Percentiles rank a stretch among this genome's conserved stretches.
Conservation (phyloP, 306 rosid species). For the Gastrolobium bilobum region DNA sequence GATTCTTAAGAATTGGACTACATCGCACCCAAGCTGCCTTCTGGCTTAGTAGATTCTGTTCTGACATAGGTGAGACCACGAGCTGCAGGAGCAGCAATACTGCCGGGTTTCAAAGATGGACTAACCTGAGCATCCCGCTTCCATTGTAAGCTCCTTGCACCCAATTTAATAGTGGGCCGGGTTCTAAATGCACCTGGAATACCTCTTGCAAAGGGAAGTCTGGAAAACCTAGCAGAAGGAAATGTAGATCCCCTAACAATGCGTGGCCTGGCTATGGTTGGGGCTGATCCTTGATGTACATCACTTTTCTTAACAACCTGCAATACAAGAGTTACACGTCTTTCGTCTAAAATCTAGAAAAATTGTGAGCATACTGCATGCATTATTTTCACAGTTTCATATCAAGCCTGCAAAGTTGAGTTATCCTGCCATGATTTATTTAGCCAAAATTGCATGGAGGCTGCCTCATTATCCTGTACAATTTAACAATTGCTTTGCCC, state of each 20-base stretch:
- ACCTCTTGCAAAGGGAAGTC: slow-evolving; percentile 82
- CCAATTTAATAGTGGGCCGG: slow-evolving; percentile 71
- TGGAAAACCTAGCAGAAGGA: slow-evolving; percentile 72
- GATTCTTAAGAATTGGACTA: slow-evolving; percentile 43
- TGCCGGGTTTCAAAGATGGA: slow-evolving; percentile 48
- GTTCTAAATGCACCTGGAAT: slow-evolving; percentile 74
- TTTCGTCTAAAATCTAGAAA: slow-evolving; percentile 21
- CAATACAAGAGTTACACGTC: slow-evolving; percentile 34
- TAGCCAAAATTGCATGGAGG: not conserved
- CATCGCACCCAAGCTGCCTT: slow-evolving; percentile 59
- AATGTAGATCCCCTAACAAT: slow-evolving; percentile 65
- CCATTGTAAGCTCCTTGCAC: slow-evolving; percentile 96
- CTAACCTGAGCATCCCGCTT: slow-evolving; percentile 79
- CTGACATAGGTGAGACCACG: slow-evolving; percentile 91
- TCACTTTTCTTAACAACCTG: slow-evolving; percentile 85
- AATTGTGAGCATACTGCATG: not conserved
- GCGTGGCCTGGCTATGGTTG: slow-evolving; percentile 74
- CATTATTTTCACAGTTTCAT: not conserved
- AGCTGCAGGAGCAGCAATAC: slow-evolving; percentile 51
- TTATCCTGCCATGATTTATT: not conserved
- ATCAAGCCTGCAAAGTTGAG: not conserved
- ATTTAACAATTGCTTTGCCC: slow-evolving; percentile 3
- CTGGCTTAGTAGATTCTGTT: slow-evolving; percentile 89
- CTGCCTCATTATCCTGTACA: not conserved
- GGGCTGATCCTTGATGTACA: slow-evolving; percentile 71